Evolutionary conservation across 2,329 filamentous ascomycete species (phyloP), one percentile per base, ranked within the genome.

Genomic region (Aspergillus novofumigatus): DNA sequence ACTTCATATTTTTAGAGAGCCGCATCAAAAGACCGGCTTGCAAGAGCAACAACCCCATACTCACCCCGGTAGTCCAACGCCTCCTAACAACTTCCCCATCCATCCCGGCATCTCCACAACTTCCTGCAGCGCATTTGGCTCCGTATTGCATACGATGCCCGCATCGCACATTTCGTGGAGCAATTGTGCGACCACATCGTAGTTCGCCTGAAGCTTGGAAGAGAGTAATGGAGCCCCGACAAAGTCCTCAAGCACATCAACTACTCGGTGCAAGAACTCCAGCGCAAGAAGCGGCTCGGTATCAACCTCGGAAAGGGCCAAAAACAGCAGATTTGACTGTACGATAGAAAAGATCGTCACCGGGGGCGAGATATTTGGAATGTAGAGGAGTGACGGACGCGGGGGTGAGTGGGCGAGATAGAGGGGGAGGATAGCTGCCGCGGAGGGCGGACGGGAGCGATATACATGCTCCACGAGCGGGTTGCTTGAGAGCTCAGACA

Each of bases 81-180:
- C 91, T 49, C 92, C 91, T 20, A 99, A 79, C 54, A 99, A 75
- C 75, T 92, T 96, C 64, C 91, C 92, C 75, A 97, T 84, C 78
- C 92, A 89, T 32, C 90, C 91, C 60, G 96, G 92, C 17, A 95
- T 91, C 72, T 97, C 92, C 14, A 99, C 91, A 14, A 93, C 81
- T 71, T 99, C 94, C 67, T 91, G 84, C 68, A 99, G 77, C 21
- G 92, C 91, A 78, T 99, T 97, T 9, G 90, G 89, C 73, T 99
- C 94, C 1, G 93, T 97, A 56, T 91, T 96, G 68, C 84, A 89
- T 38, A 97, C 83, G n/a, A 87, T 83, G 17, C 94, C 94, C 44
- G 87, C 91, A 80, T 99, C 94, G 72, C 94, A 97, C 89, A 99
- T 96, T 77, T 99, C 94, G 60, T 87, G 91, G 58, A 97, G 81